Percentiles rank a stretch among this genome's conserved stretches.
These are phyloP conservation scores for Phytophthora lateralis DNA, from an alignment of 352 stramenopile species.

Conservation along the genomic window DNA sequence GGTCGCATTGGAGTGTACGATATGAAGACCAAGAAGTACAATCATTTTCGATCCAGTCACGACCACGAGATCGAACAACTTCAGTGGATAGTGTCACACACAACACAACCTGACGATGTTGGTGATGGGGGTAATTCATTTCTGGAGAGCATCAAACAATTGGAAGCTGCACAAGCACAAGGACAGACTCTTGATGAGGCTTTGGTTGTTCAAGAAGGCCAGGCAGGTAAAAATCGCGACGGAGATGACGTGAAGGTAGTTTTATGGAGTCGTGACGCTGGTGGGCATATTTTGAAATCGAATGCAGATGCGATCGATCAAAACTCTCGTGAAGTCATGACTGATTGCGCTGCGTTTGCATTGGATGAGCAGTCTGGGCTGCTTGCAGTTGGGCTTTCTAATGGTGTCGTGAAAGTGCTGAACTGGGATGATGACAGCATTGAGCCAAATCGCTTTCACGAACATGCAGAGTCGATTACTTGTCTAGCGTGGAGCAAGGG, in stretches of 20 bases:
- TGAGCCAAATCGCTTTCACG: conserved; percentile 39
- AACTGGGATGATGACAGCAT: not conserved
- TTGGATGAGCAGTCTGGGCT: conserved; percentile 30
- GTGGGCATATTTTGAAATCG: conserved; percentile 43
- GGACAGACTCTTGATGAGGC: conserved; percentile 59
- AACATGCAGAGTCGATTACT: conserved; percentile 57
- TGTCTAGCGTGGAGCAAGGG: conserved; percentile 46
- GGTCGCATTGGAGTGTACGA: conserved; percentile 68
- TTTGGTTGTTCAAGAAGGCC: conserved; percentile 38
- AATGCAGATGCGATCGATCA: conserved; percentile 36
- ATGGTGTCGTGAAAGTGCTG: conserved; percentile 55
- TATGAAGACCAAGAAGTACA: conserved; percentile 54
- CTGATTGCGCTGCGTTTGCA: conserved; percentile 31
- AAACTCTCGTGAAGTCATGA: conserved; percentile 29
- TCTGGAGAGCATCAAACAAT: conserved; percentile 50
- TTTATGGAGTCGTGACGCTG: conserved; percentile 59
- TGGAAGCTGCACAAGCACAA: conserved; percentile 55
- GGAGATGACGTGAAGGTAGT: conserved; percentile 35
- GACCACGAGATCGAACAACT: conserved; percentile 44
- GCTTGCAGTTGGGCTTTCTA: conserved; percentile 46
- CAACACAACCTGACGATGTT: not conserved
- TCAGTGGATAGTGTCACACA: conserved; percentile 42
- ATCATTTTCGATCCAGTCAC: conserved; percentile 54
- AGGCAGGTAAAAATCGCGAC: conserved; percentile 1
- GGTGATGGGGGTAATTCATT: conserved; percentile 30